These are phyloP conservation scores for Lodderomyces oxycetoniae DNA, from an alignment of 1,139 yeast genomes.

Conservation along the genomic window DNA sequence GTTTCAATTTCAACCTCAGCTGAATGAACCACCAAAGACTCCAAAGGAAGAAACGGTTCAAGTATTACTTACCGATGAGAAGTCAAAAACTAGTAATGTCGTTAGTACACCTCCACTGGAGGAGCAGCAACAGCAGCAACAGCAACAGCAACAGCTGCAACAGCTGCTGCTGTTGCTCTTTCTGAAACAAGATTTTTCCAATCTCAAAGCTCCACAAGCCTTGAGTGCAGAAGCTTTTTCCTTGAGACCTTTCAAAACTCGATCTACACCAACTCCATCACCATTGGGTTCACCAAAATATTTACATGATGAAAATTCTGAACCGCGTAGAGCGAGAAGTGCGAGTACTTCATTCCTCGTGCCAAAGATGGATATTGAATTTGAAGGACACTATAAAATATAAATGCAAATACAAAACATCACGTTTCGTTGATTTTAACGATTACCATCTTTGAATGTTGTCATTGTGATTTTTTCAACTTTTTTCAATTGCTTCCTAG, in stretches of 20 bases:
- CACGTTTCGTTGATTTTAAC: background rate
- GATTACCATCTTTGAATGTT: conserved; percentile 11
- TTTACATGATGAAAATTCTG: conserved; percentile 12
- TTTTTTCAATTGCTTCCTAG: conserved; percentile 28
- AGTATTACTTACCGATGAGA: no score
- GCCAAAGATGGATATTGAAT: conserved; percentile 30
- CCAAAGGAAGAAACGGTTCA: background rate
- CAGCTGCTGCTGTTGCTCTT: background rate
- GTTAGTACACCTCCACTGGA: no score
- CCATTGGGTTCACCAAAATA: conserved; percentile 37
- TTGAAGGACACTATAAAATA: conserved; percentile 14
- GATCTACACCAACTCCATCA: conserved; percentile 39
- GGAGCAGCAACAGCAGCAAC: background rate
- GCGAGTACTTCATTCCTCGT: conserved; percentile 25
- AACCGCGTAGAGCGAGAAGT: conserved; percentile 12
- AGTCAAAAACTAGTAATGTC: no score
- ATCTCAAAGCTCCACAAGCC: conserved; percentile 18
- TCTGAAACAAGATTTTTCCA: no score
- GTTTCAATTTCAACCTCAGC: conserved; percentile 6
- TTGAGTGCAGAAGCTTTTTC: conserved; percentile 29
- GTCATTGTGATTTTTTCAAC: conserved; percentile 43
- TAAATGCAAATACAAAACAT: background rate
- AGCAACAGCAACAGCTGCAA: background rate
- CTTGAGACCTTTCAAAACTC: conserved; percentile 42
- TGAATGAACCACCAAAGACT: conserved; percentile 16